These are phyloP conservation scores for Extremus antarcticus DNA, from an alignment of 495 filamentous ascomycete genomes.

Conservation along the genomic window DNA sequence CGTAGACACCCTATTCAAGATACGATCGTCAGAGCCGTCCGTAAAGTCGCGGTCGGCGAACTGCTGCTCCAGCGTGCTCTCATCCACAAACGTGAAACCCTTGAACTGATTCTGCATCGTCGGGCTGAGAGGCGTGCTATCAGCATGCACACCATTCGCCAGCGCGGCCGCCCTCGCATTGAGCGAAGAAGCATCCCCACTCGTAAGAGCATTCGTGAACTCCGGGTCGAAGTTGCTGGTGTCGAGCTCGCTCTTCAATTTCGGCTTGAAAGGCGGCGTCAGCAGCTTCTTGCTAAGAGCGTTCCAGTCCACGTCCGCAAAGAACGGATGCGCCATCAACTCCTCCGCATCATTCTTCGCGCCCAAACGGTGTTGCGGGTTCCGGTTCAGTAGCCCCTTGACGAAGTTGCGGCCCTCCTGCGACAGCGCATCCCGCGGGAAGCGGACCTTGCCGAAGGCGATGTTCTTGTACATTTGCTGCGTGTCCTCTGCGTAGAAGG, in stretches of 20 bases:
- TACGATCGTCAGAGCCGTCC: constrained; percentile 32
- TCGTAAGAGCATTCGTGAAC: constrained; percentile 88
- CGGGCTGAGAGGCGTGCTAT: constrained; percentile 81
- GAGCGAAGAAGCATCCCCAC: constrained; percentile 53
- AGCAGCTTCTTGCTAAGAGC: constrained; percentile 77
- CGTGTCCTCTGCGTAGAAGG: constrained; percentile 97
- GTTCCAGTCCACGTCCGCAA: constrained; percentile 80
- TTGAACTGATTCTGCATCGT: constrained; percentile 97
- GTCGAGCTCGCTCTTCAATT: constrained; percentile 86
- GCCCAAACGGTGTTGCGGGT: constrained; percentile 88
- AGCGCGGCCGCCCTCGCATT: constrained; percentile 76
- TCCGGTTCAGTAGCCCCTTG: constrained; percentile 92
- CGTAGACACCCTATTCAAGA: constrained; percentile 10
- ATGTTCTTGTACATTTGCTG: constrained; percentile 99
- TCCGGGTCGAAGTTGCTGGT: constrained; percentile 98
- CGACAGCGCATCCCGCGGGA: constrained; percentile 86
- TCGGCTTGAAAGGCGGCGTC: constrained; percentile 96
- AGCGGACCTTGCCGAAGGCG: constrained; percentile 94
- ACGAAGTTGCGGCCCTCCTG: constrained; percentile 94
- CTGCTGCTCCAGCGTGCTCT: constrained; percentile 88
- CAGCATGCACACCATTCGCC: constrained; percentile 64
- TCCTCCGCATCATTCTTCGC: constrained; percentile 88
- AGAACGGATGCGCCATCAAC: constrained; percentile 89
- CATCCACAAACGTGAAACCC: constrained; percentile 96
- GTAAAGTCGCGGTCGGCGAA: constrained; percentile 49